A percentile compares a stretch with the other conserved stretches of the same genome.
Conservation (phyloP, 78 protist species). For the Dictyostelium intermedium region DNA sequence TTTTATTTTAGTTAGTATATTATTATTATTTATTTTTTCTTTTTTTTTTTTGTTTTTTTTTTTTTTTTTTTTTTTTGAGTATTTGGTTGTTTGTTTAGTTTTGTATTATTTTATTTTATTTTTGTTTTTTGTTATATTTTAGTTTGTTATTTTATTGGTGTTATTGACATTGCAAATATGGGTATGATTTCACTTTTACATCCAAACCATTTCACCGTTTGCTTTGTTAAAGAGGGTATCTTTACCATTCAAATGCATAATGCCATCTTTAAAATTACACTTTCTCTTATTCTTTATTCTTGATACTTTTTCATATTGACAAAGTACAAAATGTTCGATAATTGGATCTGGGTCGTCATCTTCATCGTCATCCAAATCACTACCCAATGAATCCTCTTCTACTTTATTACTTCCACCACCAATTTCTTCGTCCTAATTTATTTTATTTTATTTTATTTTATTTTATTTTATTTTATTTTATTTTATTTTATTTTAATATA, state of each 20-base stretch:
- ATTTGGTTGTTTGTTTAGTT: background rate
- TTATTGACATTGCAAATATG: background rate
- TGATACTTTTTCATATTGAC: constrained; percentile 69
- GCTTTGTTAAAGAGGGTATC: constrained; percentile 54
- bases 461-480: background rate
- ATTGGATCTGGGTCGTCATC: constrained; percentile 65
- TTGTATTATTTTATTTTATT: background rate
- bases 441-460: background rate
- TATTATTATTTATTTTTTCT: background rate
- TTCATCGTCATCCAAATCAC: constrained; percentile 75
- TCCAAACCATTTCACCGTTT: constrained; percentile 60
- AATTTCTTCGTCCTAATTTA: constrained; percentile 17
- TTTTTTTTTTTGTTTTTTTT: no score
- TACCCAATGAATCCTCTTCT: constrained; percentile 27
- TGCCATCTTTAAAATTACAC: constrained; percentile 57
- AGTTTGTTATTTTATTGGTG: background rate
- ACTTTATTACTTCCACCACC: background rate
- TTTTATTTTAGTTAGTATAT: background rate
- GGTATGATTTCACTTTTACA: background rate
- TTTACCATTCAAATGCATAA: constrained; percentile 58
- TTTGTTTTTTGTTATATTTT: background rate
- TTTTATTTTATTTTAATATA: background rate
- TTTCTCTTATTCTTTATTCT: constrained; percentile 60
- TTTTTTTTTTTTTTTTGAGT: background rate
- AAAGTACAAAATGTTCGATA: constrained; percentile 61